Evolutionary conservation across 2,329 filamentous ascomycete genomes (phyloP).

Genomic region (Cordyceps fumosorosea): DNA sequence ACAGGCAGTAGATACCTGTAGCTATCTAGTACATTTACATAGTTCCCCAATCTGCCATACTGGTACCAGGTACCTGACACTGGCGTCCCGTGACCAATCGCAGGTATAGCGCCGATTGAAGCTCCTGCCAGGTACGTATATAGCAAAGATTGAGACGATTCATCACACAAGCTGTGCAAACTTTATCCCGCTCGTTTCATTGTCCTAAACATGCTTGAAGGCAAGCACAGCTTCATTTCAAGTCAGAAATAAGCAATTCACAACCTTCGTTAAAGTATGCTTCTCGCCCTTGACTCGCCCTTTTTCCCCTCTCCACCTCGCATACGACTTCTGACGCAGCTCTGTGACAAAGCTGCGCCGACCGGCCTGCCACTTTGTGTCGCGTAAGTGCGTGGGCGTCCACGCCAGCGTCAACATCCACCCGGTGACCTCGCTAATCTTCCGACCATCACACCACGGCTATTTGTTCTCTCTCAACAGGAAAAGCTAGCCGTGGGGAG

Average conservation of each 20-base stretch:
- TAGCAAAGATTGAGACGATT: background rate
- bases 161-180: background rate
- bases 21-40: no score
- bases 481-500: background rate
- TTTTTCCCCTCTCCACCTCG: background rate
- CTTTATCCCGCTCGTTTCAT: background rate
- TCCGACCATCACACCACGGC: background rate
- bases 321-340: background rate
- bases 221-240: background rate
- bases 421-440: background rate
- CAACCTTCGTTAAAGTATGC: background rate
- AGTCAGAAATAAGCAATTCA: background rate
- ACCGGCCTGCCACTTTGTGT: background rate
- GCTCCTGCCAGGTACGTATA: background rate
- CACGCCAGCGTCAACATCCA: background rate
- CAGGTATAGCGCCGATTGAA: background rate
- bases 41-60: no score
- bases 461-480: background rate
- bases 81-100: background rate
- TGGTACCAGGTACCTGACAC: no score
- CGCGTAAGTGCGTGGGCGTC: background rate
- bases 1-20: no score
- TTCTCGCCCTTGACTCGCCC: background rate
- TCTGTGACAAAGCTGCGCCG: conserved; percentile 1
- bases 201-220: background rate